Conservation (phyloP, 257 asterid species). For the Leonotis leonurus region DNA sequence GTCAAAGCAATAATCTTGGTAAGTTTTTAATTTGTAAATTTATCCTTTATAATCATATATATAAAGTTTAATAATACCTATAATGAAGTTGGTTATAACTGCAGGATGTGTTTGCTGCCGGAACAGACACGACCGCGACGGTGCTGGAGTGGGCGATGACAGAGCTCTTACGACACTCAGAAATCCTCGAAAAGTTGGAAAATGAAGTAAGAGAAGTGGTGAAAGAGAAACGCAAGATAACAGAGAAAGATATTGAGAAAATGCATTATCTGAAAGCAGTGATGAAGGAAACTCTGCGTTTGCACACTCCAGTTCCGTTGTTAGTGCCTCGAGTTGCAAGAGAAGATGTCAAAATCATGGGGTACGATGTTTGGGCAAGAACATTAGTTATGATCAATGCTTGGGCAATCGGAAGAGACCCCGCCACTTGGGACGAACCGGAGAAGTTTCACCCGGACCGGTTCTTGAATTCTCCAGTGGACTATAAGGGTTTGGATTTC, state of each 20-base stretch:
- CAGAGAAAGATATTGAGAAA: neutral
- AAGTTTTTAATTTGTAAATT: neutral
- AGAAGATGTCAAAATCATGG: neutral
- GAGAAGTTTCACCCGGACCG: neutral
- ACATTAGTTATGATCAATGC: neutral
- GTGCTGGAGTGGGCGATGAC: neutral
- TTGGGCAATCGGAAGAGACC: neutral
- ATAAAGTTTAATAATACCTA: too few species aligned
- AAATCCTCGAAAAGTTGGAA: neutral
- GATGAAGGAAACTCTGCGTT: neutral
- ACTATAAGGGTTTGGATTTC: neutral
- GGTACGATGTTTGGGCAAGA: neutral
- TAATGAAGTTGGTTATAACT: neutral
- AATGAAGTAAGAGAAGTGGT: neutral
- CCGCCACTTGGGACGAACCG: neutral
- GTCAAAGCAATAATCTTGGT: slow-evolving; percentile 32
- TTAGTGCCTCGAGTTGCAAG: neutral
- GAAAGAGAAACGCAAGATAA: neutral
- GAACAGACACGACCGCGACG: neutral
- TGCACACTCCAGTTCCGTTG: neutral
- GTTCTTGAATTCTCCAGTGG: neutral
- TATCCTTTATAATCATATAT: too few species aligned
- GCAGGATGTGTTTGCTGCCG: neutral
- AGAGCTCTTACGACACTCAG: neutral
- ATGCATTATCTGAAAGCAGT: neutral